A percentile compares a stretch with the other conserved stretches of the same genome.
Evolutionary conservation across 345 rosid genomes (phyloP).

Genomic region (Aethionema arabicum): DNA sequence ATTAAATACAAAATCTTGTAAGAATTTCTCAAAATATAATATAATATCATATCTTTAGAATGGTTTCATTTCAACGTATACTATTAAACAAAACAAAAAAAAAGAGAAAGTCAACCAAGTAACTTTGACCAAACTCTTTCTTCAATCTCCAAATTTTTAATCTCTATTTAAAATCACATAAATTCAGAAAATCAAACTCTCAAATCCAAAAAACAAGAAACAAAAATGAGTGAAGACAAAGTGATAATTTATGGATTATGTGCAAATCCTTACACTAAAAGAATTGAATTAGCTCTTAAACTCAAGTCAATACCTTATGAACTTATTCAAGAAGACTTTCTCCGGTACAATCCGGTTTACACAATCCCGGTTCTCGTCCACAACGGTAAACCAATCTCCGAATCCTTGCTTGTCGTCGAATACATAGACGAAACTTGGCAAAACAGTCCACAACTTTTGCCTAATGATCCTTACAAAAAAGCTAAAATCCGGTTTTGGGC

Average conservation of each 20-base stretch:
- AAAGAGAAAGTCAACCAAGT: too few species aligned
- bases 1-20: too few species aligned
- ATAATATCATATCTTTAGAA: too few species aligned
- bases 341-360: slow-evolving; percentile 41
- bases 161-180: not conserved
- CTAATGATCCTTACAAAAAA: slow-evolving; percentile 43
- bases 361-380: slow-evolving; percentile 47
- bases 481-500: slow-evolving; percentile 48
- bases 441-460: slow-evolving; percentile 37
- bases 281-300: slow-evolving; percentile 44
- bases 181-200: slow-evolving; percentile 1
- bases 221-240: slow-evolving; percentile 34
- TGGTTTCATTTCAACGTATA: too few species aligned
- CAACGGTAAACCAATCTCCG: slow-evolving; percentile 43
- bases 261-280: slow-evolving; percentile 35
- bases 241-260: slow-evolving; percentile 40
- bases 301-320: slow-evolving; percentile 42
- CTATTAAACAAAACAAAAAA: too few species aligned
- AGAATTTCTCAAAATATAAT: too few species aligned
- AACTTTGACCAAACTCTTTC: not conserved
- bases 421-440: slow-evolving; percentile 52
- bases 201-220: slow-evolving; percentile 7
- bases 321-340: slow-evolving; percentile 42
- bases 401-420: slow-evolving; percentile 43
- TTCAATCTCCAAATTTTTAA: slow-evolving; percentile 1